Evolutionary conservation across 805 yeast species (phyloP).

Genomic region (Kodamaea fukazawae): DNA sequence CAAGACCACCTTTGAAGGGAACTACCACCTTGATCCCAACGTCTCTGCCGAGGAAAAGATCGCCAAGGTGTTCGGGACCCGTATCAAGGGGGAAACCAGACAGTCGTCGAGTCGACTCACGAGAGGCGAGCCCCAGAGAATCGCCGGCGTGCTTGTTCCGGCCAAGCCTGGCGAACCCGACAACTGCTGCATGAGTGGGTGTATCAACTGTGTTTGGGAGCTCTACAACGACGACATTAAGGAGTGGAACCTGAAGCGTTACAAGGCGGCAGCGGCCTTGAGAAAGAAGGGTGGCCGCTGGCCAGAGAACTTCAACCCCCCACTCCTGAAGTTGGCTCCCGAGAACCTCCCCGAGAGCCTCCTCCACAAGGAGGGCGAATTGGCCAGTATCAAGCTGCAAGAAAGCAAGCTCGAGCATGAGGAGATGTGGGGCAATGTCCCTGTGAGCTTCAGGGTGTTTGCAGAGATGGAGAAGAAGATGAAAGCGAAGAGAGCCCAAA

Average conservation of each 20-base stretch:
- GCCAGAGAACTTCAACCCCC: conserved; percentile 45
- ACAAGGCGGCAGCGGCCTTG: conserved; percentile 50
- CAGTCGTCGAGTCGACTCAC: conserved; percentile 34
- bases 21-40: conserved; percentile 23
- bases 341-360: conserved; percentile 38
- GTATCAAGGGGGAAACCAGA: conserved; percentile 52
- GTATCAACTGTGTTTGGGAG: conserved; percentile 97
- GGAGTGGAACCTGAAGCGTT: conserved; percentile 69
- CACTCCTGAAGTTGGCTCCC: conserved; percentile 26
- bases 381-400: conserved; percentile 14
- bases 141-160: conserved; percentile 73
- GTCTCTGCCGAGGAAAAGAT: conserved; percentile 47
- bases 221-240: conserved; percentile 81
- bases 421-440: conserved; percentile 51
- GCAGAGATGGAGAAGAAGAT: conserved; percentile 76
- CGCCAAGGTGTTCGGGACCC: conserved; percentile 52
- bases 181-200: conserved; percentile 97
- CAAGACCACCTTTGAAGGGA: conserved; percentile 30
- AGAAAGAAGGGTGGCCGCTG: conserved; percentile 38
- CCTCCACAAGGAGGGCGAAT: conserved; percentile 20
- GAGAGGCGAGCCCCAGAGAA: conserved; percentile 35
- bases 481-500: conserved; percentile 36
- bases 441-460: conserved; percentile 74
- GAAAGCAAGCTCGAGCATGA: conserved; percentile 17
- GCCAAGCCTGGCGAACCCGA: conserved; percentile 87